These are phyloP conservation scores for Dimargaris cristalligena DNA, from an alignment of 192 early-diverging fungal species.

Conservation along the genomic window DNA sequence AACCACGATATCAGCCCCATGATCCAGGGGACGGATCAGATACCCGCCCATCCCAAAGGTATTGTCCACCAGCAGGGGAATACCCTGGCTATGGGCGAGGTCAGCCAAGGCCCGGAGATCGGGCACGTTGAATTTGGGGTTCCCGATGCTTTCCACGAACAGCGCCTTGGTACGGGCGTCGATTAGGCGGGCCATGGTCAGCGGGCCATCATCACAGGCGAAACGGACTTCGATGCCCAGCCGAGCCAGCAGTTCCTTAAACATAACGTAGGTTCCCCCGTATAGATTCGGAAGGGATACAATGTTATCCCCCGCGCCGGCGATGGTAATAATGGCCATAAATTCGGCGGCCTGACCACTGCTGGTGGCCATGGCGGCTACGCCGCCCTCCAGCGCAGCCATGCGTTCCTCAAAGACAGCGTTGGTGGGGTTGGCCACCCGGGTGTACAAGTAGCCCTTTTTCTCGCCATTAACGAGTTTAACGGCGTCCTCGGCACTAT, in stretches of 20 bases:
- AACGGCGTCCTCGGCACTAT: constrained; percentile 51
- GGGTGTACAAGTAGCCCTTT: constrained; percentile 43
- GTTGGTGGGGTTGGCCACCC: constrained; percentile 46
- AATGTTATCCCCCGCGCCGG: constrained; percentile 66
- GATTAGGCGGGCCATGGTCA: constrained; percentile 46
- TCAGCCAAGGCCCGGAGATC: constrained; percentile 59
- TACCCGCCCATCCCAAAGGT: constrained; percentile 77
- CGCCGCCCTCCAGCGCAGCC: constrained; percentile 65
- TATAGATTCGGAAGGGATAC: constrained; percentile 46
- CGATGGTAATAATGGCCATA: constrained; percentile 46
- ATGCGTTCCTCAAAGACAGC: constrained; percentile 71
- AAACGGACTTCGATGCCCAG: constrained; percentile 60
- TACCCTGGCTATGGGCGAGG: constrained; percentile 47
- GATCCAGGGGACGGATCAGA: constrained; percentile 51
- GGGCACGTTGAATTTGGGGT: constrained; percentile 64
- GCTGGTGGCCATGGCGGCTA: constrained; percentile 36
- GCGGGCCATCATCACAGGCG: constrained; percentile 45
- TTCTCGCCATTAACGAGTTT: constrained; percentile 29
- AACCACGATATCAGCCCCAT: constrained; percentile 77
- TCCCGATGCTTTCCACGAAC: constrained; percentile 70
- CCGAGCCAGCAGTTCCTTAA: constrained; percentile 56
- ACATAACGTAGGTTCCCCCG: constrained; percentile 49
- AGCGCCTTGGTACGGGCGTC: constrained; percentile 67
- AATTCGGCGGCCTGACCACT: constrained; percentile 71
- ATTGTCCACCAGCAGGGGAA: constrained; percentile 80